These are phyloP conservation scores for Plasmodium cynomolgi DNA, from an alignment of 169 alveolate genomes.

Conservation along the genomic window DNA sequence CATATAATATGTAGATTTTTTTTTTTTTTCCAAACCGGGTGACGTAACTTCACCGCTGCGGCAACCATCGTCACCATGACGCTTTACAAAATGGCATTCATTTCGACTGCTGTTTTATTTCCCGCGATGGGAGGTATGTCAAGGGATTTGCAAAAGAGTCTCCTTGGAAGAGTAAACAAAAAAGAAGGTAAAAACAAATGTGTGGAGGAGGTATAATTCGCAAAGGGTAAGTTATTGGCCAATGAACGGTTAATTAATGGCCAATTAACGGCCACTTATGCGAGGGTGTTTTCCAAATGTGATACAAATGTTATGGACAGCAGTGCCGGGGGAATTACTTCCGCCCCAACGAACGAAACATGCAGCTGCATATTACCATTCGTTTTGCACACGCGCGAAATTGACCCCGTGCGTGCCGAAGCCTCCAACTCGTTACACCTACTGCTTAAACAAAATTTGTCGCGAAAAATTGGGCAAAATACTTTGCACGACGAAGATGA, in stretches of 20 bases:
- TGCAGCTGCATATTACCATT: background rate
- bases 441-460: slow-evolving; percentile 14
- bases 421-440: background rate
- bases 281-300: background rate
- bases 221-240: background rate
- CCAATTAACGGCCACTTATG: background rate
- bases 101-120: background rate
- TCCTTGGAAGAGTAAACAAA: background rate
- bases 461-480: slow-evolving; percentile 54
- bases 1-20: background rate
- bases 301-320: background rate
- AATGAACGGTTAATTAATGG: background rate
- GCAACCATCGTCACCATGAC: background rate
- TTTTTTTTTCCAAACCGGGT: background rate
- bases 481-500: slow-evolving; percentile 17
- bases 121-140: background rate
- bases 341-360: background rate
- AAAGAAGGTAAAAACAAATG: background rate
- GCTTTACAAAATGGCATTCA: background rate
- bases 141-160: background rate
- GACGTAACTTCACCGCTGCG: background rate
- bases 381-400: background rate
- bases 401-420: background rate
- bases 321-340: background rate
- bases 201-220: background rate